Evolutionary conservation across 495 filamentous ascomycete species (phyloP).

Genomic region (Hypoxylon intermedium): DNA sequence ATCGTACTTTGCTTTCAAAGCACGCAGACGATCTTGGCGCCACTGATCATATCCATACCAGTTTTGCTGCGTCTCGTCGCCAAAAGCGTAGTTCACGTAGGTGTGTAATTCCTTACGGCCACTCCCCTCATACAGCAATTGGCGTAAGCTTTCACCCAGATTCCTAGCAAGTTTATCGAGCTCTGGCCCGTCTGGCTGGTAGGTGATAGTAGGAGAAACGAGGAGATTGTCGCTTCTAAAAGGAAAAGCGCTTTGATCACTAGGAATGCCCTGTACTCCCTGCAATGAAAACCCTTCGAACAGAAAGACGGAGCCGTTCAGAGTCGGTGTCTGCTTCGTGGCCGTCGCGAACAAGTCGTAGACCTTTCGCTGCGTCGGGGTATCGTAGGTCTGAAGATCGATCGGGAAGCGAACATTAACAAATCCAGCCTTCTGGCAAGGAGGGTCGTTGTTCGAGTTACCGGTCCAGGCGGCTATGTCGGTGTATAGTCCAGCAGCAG

Average conservation of each 20-base stretch:
- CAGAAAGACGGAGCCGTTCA: constrained; percentile 46
- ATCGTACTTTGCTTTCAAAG: constrained; percentile 64
- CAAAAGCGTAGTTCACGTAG: constrained; percentile 63
- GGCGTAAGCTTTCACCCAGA: constrained; percentile 50
- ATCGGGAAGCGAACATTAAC: too few relatives aligned
- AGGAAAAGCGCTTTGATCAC: constrained; percentile 41
- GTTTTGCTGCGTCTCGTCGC: constrained; percentile 48
- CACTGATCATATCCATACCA: constrained; percentile 58
- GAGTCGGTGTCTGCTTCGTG: too few relatives aligned
- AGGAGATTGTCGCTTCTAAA: constrained; percentile 54
- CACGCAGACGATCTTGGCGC: constrained; percentile 51
- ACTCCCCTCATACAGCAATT: constrained; percentile 40
- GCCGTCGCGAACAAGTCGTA: constrained; percentile 45
- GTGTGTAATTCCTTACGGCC: constrained; percentile 29
- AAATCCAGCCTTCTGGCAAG: too few relatives aligned
- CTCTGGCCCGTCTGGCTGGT: constrained; percentile 46
- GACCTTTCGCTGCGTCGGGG: constrained; percentile 27
- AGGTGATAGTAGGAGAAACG: constrained; percentile 50
- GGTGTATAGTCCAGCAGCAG: too few relatives aligned
- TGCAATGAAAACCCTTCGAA: constrained; percentile 61
- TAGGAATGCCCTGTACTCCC: constrained; percentile 50
- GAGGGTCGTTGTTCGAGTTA: too few relatives aligned
- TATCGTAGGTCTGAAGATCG: too few relatives aligned
- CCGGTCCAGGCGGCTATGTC: too few relatives aligned
- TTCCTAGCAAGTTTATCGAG: constrained; percentile 39